Evolutionary conservation across 2,329 filamentous ascomycete genomes (phyloP).

Genomic region (Fusarium dimerum): DNA sequence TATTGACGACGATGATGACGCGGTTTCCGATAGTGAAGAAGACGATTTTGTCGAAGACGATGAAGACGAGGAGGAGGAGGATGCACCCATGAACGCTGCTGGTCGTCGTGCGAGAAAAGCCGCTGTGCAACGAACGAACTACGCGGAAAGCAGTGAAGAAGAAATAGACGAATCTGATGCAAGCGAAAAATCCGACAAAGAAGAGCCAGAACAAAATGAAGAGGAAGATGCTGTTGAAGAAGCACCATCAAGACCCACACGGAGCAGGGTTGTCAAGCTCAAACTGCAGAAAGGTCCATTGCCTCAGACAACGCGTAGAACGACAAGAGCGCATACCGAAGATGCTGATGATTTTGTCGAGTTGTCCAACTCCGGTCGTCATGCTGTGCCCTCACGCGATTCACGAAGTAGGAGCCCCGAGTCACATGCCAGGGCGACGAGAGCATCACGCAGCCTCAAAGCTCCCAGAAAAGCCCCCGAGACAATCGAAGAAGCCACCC

Average conservation of each 20-base stretch:
- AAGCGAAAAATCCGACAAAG: slow-evolving; percentile 31
- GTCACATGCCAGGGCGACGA: slow-evolving; percentile 40
- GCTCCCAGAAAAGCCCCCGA: slow-evolving; percentile 50
- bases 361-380: slow-evolving; percentile 61
- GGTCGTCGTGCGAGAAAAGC: slow-evolving; percentile 52
- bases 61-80: slow-evolving; percentile 46
- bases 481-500: slow-evolving; percentile 53
- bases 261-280: slow-evolving; percentile 47
- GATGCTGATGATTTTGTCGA: slow-evolving; percentile 58
- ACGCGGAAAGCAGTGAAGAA: slow-evolving; percentile 48
- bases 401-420: slow-evolving; percentile 61
- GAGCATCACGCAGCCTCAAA: slow-evolving; percentile 53
- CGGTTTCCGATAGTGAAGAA: slow-evolving; percentile 54
- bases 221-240: slow-evolving; percentile 23
- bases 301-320: slow-evolving; percentile 41
- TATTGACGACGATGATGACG: slow-evolving; percentile 59
- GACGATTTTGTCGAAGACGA: slow-evolving; percentile 50
- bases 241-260: slow-evolving; percentile 25
- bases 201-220: slow-evolving; percentile 27
- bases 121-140: slow-evolving; percentile 47
- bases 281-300: slow-evolving; percentile 37
- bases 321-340: slow-evolving; percentile 55
- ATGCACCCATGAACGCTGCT: slow-evolving; percentile 46
- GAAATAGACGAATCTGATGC: slow-evolving; percentile 34
- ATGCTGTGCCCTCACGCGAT: slow-evolving; percentile 50